Base-by-base conservation (phyloP, 345 rosid genomes). In the Populus nigra region DNA sequence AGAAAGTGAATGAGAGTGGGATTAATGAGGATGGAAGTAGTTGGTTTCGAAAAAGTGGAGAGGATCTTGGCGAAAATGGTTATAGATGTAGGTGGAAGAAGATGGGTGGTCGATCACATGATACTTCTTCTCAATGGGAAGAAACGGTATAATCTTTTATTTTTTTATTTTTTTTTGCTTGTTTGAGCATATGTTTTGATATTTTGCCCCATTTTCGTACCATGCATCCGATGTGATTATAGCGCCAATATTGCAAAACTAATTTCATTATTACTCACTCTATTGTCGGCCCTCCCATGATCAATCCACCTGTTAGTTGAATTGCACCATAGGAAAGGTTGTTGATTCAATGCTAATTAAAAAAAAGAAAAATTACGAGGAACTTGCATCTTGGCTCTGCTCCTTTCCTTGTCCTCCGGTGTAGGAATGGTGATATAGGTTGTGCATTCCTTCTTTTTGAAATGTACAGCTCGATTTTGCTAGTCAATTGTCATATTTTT, bases 51-150 rank as follows among this genome's bases (percentile, higher is more conserved):
- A 97, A 96, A 83, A 91, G 97, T 43, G 96, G 98, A 79, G 96
- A 91, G 82, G 98, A 96, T 73, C 76, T 87, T 61, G 92, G 90
- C 22, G 90, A 92, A 50, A 93, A 93, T 83, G 99, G 99, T 66
- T 93, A 88, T 86, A 87, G 96, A 78, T 93, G 99, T 88, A 89
- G 98, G 84, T 92, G 99, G 99, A 78, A 96, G 36, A 92, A 91
- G 85, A 96, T 96, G 99, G 99, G 99, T 2, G 98, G 98, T 76
- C 90, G 63, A 41, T 91, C 93, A 67, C 84, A 85, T 78, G 99
- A 92, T 71, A 89, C 84, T 78, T 89, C 93, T 72, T 91, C 97
- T 7, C 97, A 93, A 78, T 96, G 99, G 99, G 90, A 91, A 76
- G 99, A 93, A 89, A 93, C 75, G 94, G 99, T 96, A 91, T 62